Evolutionary conservation across 2,329 filamentous ascomycete genomes (phyloP), one percentile per base, ranked within the genome.

Genomic region (Pseudogymnoascus sp.): DNA sequence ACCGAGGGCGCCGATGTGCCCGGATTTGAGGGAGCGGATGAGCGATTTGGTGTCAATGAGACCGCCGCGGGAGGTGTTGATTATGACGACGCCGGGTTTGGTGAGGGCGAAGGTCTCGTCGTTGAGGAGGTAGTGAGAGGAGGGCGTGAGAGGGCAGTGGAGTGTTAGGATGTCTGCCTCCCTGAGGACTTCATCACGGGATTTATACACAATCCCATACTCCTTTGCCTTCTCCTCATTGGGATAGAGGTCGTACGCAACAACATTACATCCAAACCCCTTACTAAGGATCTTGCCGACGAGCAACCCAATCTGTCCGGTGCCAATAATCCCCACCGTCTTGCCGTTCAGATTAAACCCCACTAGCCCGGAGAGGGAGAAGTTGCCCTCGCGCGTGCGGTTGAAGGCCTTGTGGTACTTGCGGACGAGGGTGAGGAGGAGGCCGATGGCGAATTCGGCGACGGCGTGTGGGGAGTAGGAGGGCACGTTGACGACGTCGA

Each of bases 391-490:
- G 45, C 85, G 82, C 19, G 87, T 85, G 25, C 86, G 83, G 71
- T 85, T 87, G 73, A 86, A 88, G 2, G 86, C 84, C 22, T 84
- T 82, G 71, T 89, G 86, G 12, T 84, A 88, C 70, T 85, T 83
- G 45, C 86, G 83, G 71, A 88, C 87, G 45, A 89, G 77, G 1
- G 85, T 87, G 75, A 87, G 84, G 61, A 88, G 77, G 64, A 89
- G 77, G 1, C 85, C 84, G n/a, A 89, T 80, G 41, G 84, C 81
- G 69, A 88, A 89, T 76, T 89, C 86, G 66, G 86, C 86, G 2
- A 89, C 86, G 2, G 86, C 84, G 72, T 89, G 84, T 63, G 86
- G 86, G 6, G 84, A 86, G 75, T 89, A 89, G 2, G 84, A 81
- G 1, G 86, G 86, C 35, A 89, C 86, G 64, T 86, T 84, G 67